Base-by-base conservation (phyloP, 2,329 filamentous ascomycete genomes). In the Cladorrhinum sp. region DNA sequence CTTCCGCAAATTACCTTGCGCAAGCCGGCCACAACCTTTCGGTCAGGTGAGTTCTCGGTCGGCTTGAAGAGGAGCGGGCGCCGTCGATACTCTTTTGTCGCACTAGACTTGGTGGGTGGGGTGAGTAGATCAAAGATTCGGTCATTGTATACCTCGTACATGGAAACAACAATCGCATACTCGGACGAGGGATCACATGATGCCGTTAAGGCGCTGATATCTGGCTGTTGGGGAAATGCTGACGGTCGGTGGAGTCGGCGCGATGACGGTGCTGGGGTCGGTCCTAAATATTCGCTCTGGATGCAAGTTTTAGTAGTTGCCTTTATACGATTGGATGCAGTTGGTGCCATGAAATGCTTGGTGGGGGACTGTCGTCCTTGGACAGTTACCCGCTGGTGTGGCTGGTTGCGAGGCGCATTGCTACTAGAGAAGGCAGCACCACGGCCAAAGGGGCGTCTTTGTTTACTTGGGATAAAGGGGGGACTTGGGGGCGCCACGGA, bases 91-190 rank as follows among this genome's bases (percentile, higher is more conserved):
- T 91, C 88, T 68, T 91, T 92, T 2, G 86, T 88, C 4, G 81
- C 80, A 36, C 82, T 82, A 0, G 81, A 81, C 64, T 83, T 83
- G 21, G 80, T 75, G 2, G 84, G 82, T 0, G 85, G 84, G 0
- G 89, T 90, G 1, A 99, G 80, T 0, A 99, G 85, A 70, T 99
- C 95, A 73, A 96, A 98, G 66, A 99, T 98, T 36, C 93, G 88
- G 76, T 99, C 94, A 71, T 99, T 99, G 79, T 99, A 97, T 1
- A 99, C 94, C 74, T 99, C 95, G 75, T 98, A 98, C 93, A 99
- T 99, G 58, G 92, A 96, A 21, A 99, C 82, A 10, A 99, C 79
- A 58, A 99, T 86, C 3, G 90, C 89, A 68, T 97, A 97, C 67
- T 96, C 91, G 58, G 88, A 85, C 20, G 83, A 83, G 1, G 81